phyloP scores from a whole-genome alignment of 1,284 basidiomycete species.

The Trametes sp. region DNA sequence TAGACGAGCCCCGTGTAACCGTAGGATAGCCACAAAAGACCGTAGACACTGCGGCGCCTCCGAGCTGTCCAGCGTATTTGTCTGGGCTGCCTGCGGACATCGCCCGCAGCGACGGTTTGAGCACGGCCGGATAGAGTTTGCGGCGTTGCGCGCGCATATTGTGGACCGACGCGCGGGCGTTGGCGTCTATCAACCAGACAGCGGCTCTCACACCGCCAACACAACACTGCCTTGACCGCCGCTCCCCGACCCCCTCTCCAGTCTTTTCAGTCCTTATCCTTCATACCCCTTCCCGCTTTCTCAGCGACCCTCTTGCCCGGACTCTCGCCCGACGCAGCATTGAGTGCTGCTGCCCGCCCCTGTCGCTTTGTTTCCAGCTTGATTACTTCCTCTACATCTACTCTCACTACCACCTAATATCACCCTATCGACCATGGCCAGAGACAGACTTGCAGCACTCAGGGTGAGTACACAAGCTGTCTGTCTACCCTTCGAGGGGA shows the following conservation, averaged over 20 bases:
- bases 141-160: background rate
- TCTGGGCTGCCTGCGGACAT: background rate
- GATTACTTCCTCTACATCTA: conserved; percentile 17
- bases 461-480: conserved; percentile 57
- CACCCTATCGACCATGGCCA: conserved; percentile 61
- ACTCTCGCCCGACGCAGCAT: conserved; percentile 38
- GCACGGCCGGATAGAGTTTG: background rate
- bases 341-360: conserved; percentile 39
- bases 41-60: background rate
- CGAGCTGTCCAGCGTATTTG: background rate
- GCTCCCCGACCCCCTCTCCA: conserved; percentile 17
- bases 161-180: conserved; percentile 15
- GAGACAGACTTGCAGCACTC: conserved; percentile 86
- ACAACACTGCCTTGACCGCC: conserved; percentile 25
- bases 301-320: conserved; percentile 28
- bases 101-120: conserved; percentile 18
- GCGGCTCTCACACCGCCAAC: conserved; percentile 31
- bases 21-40: conserved; percentile 1
- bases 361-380: conserved; percentile 15
- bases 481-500: background rate
- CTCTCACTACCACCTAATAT: conserved; percentile 29
- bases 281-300: conserved; percentile 27
- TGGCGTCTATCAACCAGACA: conserved; percentile 25
- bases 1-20: conserved; percentile 2
- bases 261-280: conserved; percentile 29